A percentile compares a stretch with the other conserved stretches of the same genome.
These are phyloP conservation scores for Thelonectria discophora DNA, from an alignment of 2,329 filamentous ascomycete species.

Conservation along the genomic window DNA sequence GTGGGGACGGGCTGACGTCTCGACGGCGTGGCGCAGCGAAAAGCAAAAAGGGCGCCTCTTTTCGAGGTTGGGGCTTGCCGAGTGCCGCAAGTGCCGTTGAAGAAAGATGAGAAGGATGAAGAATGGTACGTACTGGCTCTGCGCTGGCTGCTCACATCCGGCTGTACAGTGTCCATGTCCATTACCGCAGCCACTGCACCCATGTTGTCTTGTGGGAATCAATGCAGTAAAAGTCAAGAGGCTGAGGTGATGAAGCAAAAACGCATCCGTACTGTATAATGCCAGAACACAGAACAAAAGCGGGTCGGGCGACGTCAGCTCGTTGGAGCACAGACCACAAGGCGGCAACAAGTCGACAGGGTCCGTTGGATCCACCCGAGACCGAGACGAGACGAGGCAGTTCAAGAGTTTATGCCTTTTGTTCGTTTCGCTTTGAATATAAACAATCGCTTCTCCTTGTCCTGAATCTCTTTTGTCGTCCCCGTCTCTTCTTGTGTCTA, in stretches of 20 bases:
- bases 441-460: background rate
- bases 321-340: slow-evolving; percentile 29
- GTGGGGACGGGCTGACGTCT: slow-evolving; percentile 18
- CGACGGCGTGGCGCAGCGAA: slow-evolving; percentile 19
- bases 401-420: background rate
- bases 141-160: no score
- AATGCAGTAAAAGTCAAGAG: no score
- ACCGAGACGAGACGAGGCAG: slow-evolving; percentile 11
- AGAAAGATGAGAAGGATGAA: background rate
- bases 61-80: background rate
- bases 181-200: no score
- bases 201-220: no score
- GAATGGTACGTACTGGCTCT: no score
- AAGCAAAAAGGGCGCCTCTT: background rate
- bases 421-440: background rate
- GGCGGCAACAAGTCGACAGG: slow-evolving; percentile 2
- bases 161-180: no score
- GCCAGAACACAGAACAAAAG: slow-evolving; percentile 29
- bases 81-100: background rate
- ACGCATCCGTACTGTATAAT: no score
- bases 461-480: background rate
- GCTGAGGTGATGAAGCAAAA: no score
- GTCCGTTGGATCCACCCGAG: slow-evolving; percentile 23
- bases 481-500: background rate
- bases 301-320: slow-evolving; percentile 39